Percentiles rank a stretch among this genome's conserved stretches.
Conservation (phyloP, 164 flowering plant genomes). For the Vitis rotundifolia region DNA sequence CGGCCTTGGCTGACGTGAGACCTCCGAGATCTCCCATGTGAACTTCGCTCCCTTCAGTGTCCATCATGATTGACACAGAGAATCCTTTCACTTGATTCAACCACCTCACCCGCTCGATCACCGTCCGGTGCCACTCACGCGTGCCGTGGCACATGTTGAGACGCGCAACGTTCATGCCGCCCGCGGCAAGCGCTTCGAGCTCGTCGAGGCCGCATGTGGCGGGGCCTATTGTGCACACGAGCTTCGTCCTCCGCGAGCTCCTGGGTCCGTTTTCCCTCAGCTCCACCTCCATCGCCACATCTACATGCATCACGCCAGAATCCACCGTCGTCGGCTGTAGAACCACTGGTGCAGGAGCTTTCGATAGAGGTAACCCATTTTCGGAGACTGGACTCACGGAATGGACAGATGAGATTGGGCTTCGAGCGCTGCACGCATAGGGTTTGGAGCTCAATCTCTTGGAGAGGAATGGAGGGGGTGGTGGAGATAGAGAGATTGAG, state of each 20-base stretch:
- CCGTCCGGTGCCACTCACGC: slow-evolving; percentile 77
- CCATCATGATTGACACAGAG: slow-evolving; percentile 97
- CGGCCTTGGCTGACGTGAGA: slow-evolving; percentile 71
- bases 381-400: too few relatives aligned
- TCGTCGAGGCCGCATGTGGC: slow-evolving; percentile 74
- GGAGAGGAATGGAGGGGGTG: too few relatives aligned
- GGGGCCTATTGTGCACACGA: slow-evolving; percentile 65
- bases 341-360: too few relatives aligned
- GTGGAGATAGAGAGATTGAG: too few relatives aligned
- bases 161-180: slow-evolving; percentile 95
- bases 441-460: too few relatives aligned
- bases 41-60: slow-evolving; percentile 96
- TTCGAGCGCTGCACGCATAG: too few relatives aligned
- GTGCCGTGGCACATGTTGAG: slow-evolving; percentile 95
- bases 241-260: slow-evolving; percentile 66
- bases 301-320: slow-evolving; percentile 49
- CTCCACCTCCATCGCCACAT: slow-evolving; percentile 65
- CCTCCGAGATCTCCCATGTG: slow-evolving; percentile 98
- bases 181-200: slow-evolving; percentile 87
- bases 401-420: too few relatives aligned
- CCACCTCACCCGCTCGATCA: slow-evolving; percentile 68
- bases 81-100: slow-evolving; percentile 87
- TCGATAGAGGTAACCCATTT: too few relatives aligned
- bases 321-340: slow-evolving; percentile 6
- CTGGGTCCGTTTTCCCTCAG: slow-evolving; percentile 74